These are phyloP conservation scores for Colletotrichum navitas DNA, from an alignment of 2,329 filamentous ascomycete genomes.

Conservation along the genomic window DNA sequence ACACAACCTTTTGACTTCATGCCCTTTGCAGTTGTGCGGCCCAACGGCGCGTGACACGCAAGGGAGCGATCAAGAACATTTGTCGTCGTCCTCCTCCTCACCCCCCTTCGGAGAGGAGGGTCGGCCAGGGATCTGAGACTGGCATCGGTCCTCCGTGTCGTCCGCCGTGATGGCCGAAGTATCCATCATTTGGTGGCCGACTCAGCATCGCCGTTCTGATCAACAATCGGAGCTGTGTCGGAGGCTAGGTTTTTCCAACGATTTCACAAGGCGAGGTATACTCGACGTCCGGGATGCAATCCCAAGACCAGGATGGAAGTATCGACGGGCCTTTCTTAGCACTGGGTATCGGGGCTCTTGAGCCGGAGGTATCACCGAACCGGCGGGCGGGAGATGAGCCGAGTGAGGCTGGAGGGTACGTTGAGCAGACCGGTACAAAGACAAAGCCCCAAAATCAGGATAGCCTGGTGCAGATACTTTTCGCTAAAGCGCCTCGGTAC, in stretches of 20 bases:
- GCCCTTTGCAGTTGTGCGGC: background rate
- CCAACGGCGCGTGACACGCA: slow-evolving; percentile 4
- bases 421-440: slow-evolving; percentile 10
- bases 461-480: background rate
- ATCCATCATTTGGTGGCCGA: slow-evolving; percentile 20
- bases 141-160: slow-evolving; percentile 25
- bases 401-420: slow-evolving; percentile 12
- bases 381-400: slow-evolving; percentile 20
- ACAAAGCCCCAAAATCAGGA: background rate
- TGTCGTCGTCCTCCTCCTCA: background rate
- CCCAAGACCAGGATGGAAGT: background rate
- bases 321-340: background rate
- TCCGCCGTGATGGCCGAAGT: slow-evolving; percentile 32
- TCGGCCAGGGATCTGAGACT: slow-evolving; percentile 30
- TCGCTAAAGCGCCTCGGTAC: slow-evolving; percentile 4
- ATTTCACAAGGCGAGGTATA: background rate
- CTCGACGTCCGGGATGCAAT: background rate
- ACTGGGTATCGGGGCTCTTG: slow-evolving; percentile 1
- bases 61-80: slow-evolving; percentile 9
- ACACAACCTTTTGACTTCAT: background rate
- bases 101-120: slow-evolving; percentile 7
- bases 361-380: slow-evolving; percentile 12
- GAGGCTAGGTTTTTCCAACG: background rate
- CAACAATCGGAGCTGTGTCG: slow-evolving; percentile 2
- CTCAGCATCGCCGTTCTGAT: slow-evolving; percentile 5